Base-by-base conservation (phyloP, 441 rosid genomes). In the Populus trichocarpa region DNA sequence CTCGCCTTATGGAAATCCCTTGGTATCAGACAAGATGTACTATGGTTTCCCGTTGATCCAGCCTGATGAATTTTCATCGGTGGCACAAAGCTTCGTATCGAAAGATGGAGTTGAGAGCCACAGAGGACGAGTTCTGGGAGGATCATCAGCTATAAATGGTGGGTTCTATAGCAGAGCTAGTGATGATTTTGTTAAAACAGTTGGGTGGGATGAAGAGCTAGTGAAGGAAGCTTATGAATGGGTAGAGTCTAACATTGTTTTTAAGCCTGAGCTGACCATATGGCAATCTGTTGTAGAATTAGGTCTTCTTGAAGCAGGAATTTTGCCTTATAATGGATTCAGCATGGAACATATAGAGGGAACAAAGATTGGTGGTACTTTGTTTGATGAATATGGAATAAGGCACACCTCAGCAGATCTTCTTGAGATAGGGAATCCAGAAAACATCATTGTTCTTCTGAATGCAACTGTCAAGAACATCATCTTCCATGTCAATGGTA, bases 401-500 rank as follows among this genome's bases (percentile, higher is more conserved):
- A 88, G 97, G 68, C 97, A 90, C 42, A 89, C 93, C 22, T 89
- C 97, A 20, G 96, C 97, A 35, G 92, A 95, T 85, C 97, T 92
- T 80, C 84, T 92, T 8, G 85, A 59, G 33, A 84, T 78, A 69
- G 94, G 89, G 30, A 86, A 86, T 78, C 88, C 85, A 0, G 77
- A 72, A 33, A 79, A 83, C 35, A 84, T 93, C 75, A 74, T 81
- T 6, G 93, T 93, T 80, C 91, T 90, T 46, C 28, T 93, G 67
- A 88, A 85, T 75, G 82, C 94, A 71, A 93, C 96, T 0, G 95
- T 91, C 1, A 82, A 87, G 75, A 89, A 82, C 32, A 81, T 93
- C 72, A 81, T 91, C 79, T 87, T 93, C 64, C 46, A 81, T n/a
- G 32, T 59, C 46, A 86, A 81, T 64, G 75, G 92, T 90, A 77